phyloP scores from a whole-genome alignment of 108 stramenopile species.

The Stephanodiscus triporus region DNA sequence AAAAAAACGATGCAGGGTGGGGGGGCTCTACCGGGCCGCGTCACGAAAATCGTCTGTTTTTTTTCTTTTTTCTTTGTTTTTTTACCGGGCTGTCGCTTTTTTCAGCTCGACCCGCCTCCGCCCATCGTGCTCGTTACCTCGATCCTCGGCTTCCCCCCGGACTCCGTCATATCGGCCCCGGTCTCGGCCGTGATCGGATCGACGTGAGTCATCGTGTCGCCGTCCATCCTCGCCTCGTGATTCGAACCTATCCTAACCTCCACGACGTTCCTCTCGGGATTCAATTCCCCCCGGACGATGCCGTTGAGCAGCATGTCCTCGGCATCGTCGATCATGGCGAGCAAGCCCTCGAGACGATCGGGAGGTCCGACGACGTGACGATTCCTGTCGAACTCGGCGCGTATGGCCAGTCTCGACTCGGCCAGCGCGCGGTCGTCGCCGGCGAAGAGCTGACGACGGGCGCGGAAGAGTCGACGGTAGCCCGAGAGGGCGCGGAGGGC shows the following conservation, averaged over 20 bases:
- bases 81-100: not conserved
- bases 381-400: slow-evolving; percentile 73
- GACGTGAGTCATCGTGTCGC: slow-evolving; percentile 60
- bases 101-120: not conserved
- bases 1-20: not conserved
- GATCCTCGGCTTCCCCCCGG: slow-evolving; percentile 15
- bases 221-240: slow-evolving; percentile 61
- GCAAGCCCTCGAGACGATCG: slow-evolving; percentile 64
- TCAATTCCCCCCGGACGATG: slow-evolving; percentile 79
- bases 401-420: slow-evolving; percentile 72
- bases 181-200: slow-evolving; percentile 80
- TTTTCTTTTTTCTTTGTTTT: not conserved
- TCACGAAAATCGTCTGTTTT: not conserved
- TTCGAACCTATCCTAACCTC: slow-evolving; percentile 79
- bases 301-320: slow-evolving; percentile 83
- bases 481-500: slow-evolving; percentile 64
- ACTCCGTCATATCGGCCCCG: slow-evolving; percentile 46
- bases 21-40: not conserved
- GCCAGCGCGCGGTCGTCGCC: slow-evolving; percentile 69
- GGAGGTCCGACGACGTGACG: slow-evolving; percentile 52
- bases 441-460: slow-evolving; percentile 69
- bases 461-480: slow-evolving; percentile 79
- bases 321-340: slow-evolving; percentile 86
- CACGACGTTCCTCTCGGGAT: slow-evolving; percentile 56
- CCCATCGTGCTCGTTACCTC: slow-evolving; percentile 31